phyloP scores from a whole-genome alignment of 768 basidiomycete genomes.

The Leccinellum rugosiceps region DNA sequence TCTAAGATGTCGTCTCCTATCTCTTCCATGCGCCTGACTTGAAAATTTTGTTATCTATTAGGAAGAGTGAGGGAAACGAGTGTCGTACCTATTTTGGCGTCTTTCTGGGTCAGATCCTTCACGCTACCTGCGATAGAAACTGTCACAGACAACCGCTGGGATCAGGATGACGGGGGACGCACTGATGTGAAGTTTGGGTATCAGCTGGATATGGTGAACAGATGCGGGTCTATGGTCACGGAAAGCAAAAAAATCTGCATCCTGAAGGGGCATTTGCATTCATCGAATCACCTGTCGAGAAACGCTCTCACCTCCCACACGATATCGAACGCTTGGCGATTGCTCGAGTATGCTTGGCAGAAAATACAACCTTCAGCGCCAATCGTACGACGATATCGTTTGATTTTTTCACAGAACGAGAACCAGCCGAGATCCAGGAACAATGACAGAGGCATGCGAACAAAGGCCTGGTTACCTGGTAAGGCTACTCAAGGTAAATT shows the following conservation, averaged over 20 bases:
- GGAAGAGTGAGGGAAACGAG: slow-evolving; percentile 8
- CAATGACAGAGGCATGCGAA: slow-evolving; percentile 11
- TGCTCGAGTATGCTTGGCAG: slow-evolving; percentile 40
- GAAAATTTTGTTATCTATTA: slow-evolving; percentile 12
- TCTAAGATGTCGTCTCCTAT: slow-evolving; percentile 56
- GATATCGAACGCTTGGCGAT: slow-evolving; percentile 41
- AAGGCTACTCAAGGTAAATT: too few species aligned
- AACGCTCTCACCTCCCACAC: slow-evolving; percentile 42
- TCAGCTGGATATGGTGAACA: slow-evolving; percentile 47
- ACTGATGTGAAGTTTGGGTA: slow-evolving; percentile 54
- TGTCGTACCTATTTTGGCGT: slow-evolving; percentile 50
- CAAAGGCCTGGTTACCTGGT: too few species aligned
- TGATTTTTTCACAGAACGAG: background rate
- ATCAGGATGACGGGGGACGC: slow-evolving; percentile 3
- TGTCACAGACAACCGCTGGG: background rate
- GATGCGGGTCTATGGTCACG: slow-evolving; percentile 49
- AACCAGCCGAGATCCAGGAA: background rate
- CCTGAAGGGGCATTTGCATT: slow-evolving; percentile 28
- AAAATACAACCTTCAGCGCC: slow-evolving; percentile 29
- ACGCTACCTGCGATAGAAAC: slow-evolving; percentile 47
- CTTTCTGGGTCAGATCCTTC: slow-evolving; percentile 39
- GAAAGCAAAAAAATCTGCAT: slow-evolving; percentile 49
- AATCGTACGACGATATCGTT: background rate
- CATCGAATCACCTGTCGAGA: background rate
- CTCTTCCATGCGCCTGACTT: slow-evolving; percentile 45